Evolutionary conservation across 2,329 filamentous ascomycete genomes (phyloP), one percentile per base, ranked within the genome.

Genomic region (Trichoderma gracile): DNA sequence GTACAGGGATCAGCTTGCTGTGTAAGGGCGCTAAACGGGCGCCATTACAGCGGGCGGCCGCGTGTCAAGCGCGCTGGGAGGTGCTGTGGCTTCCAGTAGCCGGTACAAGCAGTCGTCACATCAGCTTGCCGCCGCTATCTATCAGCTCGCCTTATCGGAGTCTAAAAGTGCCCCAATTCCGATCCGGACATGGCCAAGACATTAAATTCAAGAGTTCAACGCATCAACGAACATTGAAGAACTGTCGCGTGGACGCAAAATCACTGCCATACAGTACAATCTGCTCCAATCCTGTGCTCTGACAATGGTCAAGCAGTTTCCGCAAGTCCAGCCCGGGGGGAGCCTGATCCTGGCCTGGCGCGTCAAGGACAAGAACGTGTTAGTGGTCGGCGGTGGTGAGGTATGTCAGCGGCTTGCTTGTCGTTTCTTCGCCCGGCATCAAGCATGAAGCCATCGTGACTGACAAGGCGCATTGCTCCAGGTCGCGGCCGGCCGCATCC

Each of bases 321-420:
- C 93, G 64, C 82, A 89, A 68, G 86, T 98, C 30, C 89, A 97
- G 78, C 91, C 92, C 64, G 94, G 94, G 58, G 95, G 93, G 65
- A 98, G 94, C 67, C 80, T 99, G 69, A 95, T 99, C 68, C 81
- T 99, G 59, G 95, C 95, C 74, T 99, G 94, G 93, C 95, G 98
- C 80, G 89, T 97, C 72, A 90, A 88, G 74, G 89, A 89, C 76
- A 97, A 96, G 78, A 87, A 88, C 68, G 89, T 98, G 17, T 80
- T 99, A n/a, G 91, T 99, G 5, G 87, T 99, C 8, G 95, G 95
- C 68, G 95, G 95, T 71, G 95, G 95, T 77, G 94, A 98, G 84
- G 94, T 96, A 80, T 54, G 25, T 21, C 19, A 23, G 45, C 19
- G 4, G 33, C 33, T 38, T 38, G 33, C 33, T 12, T 38, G 7